Conservation (phyloP, 306 rosid genomes). For the Begonia loranthoides region DNA sequence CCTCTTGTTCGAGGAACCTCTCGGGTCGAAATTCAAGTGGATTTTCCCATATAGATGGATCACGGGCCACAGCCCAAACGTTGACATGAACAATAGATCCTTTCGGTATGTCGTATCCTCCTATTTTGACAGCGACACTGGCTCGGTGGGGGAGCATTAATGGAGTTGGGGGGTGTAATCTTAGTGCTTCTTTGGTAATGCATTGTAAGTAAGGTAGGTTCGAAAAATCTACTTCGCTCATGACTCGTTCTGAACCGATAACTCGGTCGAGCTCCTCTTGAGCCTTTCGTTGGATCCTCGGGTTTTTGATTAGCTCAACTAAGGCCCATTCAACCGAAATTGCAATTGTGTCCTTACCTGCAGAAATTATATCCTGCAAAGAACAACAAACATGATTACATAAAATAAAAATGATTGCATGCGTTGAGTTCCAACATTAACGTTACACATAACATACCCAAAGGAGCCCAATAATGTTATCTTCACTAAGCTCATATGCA, state of each 20-base stretch:
- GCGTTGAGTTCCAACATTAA: too few species aligned
- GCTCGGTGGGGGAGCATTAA: constrained; percentile 75
- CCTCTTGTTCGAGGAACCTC: constrained; percentile 63
- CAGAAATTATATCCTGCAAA: constrained; percentile 1
- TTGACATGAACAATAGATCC: constrained; percentile 66
- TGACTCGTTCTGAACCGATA: constrained; percentile 7
- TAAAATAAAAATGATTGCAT: too few species aligned
- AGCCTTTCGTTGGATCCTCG: neutral
- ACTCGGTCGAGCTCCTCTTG: neutral
- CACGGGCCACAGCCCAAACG: constrained; percentile 67
- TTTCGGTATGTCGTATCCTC: constrained; percentile 65
- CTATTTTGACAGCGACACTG: constrained; percentile 42
- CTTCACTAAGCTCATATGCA: neutral
- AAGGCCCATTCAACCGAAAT: constrained; percentile 5
- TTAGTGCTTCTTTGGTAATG: constrained; percentile 47
- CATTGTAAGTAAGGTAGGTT: constrained; percentile 56
- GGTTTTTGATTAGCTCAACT: neutral
- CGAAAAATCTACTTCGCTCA: constrained; percentile 44
- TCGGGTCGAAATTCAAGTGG: constrained; percentile 58
- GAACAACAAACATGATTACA: too few species aligned
- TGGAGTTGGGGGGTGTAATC: constrained; percentile 86
- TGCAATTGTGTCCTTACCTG: constrained; percentile 3
- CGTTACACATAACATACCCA: neutral
- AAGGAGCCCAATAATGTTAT: neutral
- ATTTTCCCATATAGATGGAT: constrained; percentile 45